phyloP scores from a whole-genome alignment of 495 filamentous ascomycete genomes.

The Lepidopterella palustris region DNA sequence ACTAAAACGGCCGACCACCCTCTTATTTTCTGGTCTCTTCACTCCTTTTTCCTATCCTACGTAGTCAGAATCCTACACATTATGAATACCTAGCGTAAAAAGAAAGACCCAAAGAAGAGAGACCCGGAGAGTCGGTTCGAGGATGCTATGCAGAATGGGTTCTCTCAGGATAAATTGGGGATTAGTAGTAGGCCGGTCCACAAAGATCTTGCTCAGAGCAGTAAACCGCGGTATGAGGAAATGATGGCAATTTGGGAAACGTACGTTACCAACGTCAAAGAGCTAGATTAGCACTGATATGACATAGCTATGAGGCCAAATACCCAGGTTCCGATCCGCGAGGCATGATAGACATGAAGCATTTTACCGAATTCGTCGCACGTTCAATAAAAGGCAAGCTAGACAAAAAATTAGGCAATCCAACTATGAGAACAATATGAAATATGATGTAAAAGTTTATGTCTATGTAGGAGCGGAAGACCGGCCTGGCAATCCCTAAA shows the following conservation, averaged over 20 bases:
- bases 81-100: not conserved
- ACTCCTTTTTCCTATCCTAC: not conserved
- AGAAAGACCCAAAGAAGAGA: not conserved
- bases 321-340: too few relatives aligned
- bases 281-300: not conserved
- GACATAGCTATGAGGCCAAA: too few relatives aligned
- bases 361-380: too few relatives aligned
- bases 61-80: not conserved
- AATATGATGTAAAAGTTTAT: too few relatives aligned
- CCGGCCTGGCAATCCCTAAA: too few relatives aligned
- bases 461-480: too few relatives aligned
- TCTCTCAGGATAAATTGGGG: constrained; percentile 1
- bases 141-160: not conserved
- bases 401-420: too few relatives aligned
- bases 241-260: not conserved
- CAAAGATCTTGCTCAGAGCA: not conserved
- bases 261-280: not conserved
- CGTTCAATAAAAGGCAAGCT: too few relatives aligned
- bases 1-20: not conserved
- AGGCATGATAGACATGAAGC: too few relatives aligned
- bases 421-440: too few relatives aligned
- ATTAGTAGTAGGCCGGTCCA: not conserved
- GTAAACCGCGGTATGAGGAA: not conserved
- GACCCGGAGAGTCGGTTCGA: not conserved
- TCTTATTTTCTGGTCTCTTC: not conserved